A percentile compares a stretch with the other conserved stretches of the same genome.
Evolutionary conservation across 2,329 filamentous ascomycete genomes (phyloP).

Genomic region (Alternaria sp.): DNA sequence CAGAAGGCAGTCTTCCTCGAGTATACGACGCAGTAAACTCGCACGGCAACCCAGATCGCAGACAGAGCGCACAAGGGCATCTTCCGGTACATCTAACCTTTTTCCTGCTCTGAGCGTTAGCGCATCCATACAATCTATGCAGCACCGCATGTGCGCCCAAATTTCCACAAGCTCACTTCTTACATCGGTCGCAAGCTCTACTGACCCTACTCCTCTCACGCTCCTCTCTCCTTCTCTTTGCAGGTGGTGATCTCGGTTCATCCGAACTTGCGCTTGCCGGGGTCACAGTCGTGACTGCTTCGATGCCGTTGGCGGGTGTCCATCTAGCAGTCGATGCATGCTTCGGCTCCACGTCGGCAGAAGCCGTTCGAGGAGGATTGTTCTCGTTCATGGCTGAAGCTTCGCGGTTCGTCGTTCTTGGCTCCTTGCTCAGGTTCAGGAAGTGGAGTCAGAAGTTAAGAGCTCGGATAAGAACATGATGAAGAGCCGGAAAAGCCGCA

Average conservation of each 20-base stretch:
- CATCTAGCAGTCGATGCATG: constrained; percentile 13
- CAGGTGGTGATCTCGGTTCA: constrained; percentile 30
- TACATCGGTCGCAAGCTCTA: constrained; percentile 57
- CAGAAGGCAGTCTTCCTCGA: constrained; percentile 53
- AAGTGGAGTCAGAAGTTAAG: constrained; percentile 5
- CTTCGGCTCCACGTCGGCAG: neutral
- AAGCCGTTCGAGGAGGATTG: neutral
- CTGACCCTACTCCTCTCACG: constrained; percentile 53
- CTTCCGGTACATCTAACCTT: constrained; percentile 47
- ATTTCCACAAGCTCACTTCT: constrained; percentile 47
- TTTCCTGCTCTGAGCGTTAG: constrained; percentile 35
- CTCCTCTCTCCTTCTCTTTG: constrained; percentile 43
- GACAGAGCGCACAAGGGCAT: constrained; percentile 44
- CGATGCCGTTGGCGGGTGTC: constrained; percentile 23
- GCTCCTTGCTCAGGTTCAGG: constrained; percentile 2
- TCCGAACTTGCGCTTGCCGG: constrained; percentile 23
- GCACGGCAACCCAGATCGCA: constrained; percentile 47
- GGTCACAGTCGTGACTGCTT: constrained; percentile 10
- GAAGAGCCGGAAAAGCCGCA: constrained; percentile 12
- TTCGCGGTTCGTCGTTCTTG: neutral
- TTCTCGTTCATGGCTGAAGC: neutral
- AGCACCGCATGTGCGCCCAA: constrained; percentile 7
- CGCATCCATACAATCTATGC: neutral
- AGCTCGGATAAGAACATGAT: constrained; percentile 9
- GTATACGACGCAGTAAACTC: constrained; percentile 60